Conservation (phyloP, 352 stramenopile species). For the Saprolegnia parasitica region DNA sequence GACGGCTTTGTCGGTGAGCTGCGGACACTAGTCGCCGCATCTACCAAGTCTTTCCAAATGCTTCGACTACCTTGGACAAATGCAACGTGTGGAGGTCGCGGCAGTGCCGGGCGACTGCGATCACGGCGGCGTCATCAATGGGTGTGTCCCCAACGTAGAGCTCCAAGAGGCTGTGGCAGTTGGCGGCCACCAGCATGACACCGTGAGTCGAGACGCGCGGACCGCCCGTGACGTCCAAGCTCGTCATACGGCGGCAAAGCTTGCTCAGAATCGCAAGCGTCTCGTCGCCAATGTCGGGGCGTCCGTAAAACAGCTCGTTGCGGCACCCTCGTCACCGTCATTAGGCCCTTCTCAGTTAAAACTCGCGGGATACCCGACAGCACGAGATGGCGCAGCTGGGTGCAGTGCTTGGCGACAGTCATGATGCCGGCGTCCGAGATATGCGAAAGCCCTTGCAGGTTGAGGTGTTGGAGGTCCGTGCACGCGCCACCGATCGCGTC, state of each 20-base stretch:
- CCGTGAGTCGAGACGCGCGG: slow-evolving; percentile 45
- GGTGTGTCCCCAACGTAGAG: slow-evolving; percentile 53
- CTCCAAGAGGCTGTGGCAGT: slow-evolving; percentile 23
- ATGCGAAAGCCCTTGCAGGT: slow-evolving; percentile 50
- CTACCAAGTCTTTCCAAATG: no score
- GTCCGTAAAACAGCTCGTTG: slow-evolving; percentile 23
- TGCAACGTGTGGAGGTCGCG: slow-evolving; percentile 44
- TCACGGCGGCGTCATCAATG: slow-evolving; percentile 57
- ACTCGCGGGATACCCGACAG: slow-evolving; percentile 49
- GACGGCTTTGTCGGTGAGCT: slow-evolving; percentile 44
- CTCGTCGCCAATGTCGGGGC: slow-evolving; percentile 30
- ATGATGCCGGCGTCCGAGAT: slow-evolving; percentile 52
- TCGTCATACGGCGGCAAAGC: slow-evolving; percentile 41
- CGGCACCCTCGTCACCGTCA: slow-evolving; percentile 6
- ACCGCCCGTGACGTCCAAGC: slow-evolving; percentile 46
- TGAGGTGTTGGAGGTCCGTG: slow-evolving; percentile 41
- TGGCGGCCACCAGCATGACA: slow-evolving; percentile 34
- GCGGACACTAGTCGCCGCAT: slow-evolving; percentile 35
- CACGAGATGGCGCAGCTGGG: slow-evolving; percentile 38
- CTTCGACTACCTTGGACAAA: slow-evolving; percentile 45
- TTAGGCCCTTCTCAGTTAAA: not conserved
- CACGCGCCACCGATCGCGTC: slow-evolving; percentile 36
- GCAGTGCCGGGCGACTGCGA: slow-evolving; percentile 45
- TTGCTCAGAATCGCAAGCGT: slow-evolving; percentile 54
- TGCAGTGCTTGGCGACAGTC: slow-evolving; percentile 46